Evolutionary conservation across 305 asterid genomes (phyloP), one percentile per base, ranked within the genome.

Genomic region (Fraxinus latifolia): DNA sequence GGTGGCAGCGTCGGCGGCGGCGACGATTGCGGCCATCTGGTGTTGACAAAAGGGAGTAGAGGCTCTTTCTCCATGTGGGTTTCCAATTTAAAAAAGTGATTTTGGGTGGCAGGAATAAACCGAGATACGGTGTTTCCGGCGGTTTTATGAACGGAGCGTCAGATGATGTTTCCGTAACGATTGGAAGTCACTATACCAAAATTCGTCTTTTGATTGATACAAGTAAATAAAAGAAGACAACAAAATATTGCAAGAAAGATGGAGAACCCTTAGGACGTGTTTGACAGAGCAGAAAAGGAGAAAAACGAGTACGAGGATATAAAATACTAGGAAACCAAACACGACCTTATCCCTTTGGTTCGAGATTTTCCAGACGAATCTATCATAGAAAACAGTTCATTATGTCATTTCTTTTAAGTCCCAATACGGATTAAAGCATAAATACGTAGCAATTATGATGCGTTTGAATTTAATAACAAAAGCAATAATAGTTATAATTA

Each of bases 41-140:
- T 73, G 82, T 50, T 84, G 21, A 84, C 23, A 83, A 47, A 74
- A 7, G 92, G 83, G 55, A 94, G 94, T 80, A 93, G 93, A 67
- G 96, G 94, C 78, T 91, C 91, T 32, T 53, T 88, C 37, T 89
- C 93, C 96, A 92, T 92, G n/a, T 14, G 36, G 7, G 21, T 4
- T 47, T 25, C 21, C 31, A 39, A 4, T 34, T 74, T 62, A 37
- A 31, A 44, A 79, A n/a, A 2, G 58, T 39, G 67, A 17, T 77
- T 39, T 29, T 36, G 79, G 80, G 23, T 25, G n/a, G 80, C 17
- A 23, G 60, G 70, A 67, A 44, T 75, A 12, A 11, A 42, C 53
- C 53, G 1, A 11, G 11, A 58, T 19, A 58, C 14, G 11, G 12
- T 17, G 68, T 17, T 17, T 60, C 82, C 84, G 83, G 29, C 19